phyloP scores from a whole-genome alignment of 2,329 filamentous ascomycete genomes.

The Trichoderma oligosporum region DNA sequence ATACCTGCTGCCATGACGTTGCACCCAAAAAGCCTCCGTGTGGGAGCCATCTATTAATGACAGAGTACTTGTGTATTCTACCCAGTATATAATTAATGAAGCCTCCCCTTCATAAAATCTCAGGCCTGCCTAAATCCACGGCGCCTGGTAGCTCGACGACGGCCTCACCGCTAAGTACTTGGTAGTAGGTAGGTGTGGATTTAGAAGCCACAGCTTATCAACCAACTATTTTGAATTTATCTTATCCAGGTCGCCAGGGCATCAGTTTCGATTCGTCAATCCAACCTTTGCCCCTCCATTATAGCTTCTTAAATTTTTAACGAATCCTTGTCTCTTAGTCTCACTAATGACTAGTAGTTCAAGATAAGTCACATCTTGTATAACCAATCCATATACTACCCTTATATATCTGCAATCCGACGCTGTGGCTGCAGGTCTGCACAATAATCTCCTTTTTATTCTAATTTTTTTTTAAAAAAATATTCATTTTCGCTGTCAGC shows the following conservation, averaged over 20 bases:
- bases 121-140: not conserved
- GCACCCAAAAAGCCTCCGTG: not conserved
- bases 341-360: no score
- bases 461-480: no score
- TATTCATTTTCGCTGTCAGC: no score
- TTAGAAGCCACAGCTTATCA: not conserved
- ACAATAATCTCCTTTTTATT: no score
- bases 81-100: not conserved
- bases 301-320: not conserved
- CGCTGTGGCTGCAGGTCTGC: no score
- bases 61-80: no score
- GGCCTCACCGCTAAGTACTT: slow-evolving; percentile 3
- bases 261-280: slow-evolving; percentile 1
- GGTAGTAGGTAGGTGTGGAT: not conserved
- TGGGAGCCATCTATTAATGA: not conserved
- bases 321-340: not conserved
- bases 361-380: no score
- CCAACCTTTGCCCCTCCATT: not conserved
- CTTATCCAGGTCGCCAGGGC: not conserved
- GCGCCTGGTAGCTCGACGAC: not conserved
- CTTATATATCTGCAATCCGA: no score
- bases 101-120: not conserved
- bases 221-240: not conserved
- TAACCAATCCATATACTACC: no score
- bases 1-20: not conserved